Evolutionary conservation across 495 filamentous ascomycete species (phyloP).

Genomic region (Coniosporium apollinis): DNA sequence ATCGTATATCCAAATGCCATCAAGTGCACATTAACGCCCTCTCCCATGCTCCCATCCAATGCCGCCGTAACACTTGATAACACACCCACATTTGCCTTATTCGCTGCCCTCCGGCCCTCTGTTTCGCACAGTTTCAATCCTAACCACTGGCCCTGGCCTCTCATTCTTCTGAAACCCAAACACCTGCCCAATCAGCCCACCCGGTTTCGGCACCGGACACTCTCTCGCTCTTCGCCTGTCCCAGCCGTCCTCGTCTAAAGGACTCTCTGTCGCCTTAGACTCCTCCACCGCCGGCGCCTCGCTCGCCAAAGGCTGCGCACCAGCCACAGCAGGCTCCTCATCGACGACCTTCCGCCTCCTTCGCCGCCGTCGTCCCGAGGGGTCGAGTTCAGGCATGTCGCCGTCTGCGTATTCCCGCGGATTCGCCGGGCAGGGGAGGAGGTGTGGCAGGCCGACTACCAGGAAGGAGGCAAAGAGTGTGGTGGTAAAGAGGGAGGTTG

Average conservation of each 20-base stretch:
- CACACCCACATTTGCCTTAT: too few species aligned
- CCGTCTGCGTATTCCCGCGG: conserved; percentile 44
- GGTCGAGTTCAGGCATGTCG: conserved; percentile 32
- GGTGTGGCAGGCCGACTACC: conserved; percentile 77
- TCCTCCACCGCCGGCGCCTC: conserved; percentile 26
- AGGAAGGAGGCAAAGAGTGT: conserved; percentile 83
- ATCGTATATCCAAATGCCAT: too few species aligned
- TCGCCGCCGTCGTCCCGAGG: conserved; percentile 20
- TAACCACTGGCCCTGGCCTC: too few species aligned
- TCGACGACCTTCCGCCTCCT: conserved; percentile 14
- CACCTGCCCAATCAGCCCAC: conserved; percentile 53
- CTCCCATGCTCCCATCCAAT: too few species aligned
- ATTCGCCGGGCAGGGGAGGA: conserved; percentile 75
- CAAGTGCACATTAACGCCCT: too few species aligned
- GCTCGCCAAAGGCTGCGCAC: neutral
- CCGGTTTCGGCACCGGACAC: conserved; percentile 76
- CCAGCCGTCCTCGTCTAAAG: conserved; percentile 5
- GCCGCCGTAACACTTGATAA: too few species aligned
- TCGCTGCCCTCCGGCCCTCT: too few species aligned
- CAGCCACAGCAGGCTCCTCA: conserved; percentile 29
- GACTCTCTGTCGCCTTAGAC: conserved; percentile 9
- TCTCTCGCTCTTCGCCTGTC: conserved; percentile 19
- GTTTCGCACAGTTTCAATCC: too few species aligned
- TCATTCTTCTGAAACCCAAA: conserved; percentile 43
- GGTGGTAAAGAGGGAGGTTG: conserved; percentile 82